Conservation (phyloP, 2,329 filamentous ascomycete genomes). For the Ophiostoma himal-ulmi region DNA sequence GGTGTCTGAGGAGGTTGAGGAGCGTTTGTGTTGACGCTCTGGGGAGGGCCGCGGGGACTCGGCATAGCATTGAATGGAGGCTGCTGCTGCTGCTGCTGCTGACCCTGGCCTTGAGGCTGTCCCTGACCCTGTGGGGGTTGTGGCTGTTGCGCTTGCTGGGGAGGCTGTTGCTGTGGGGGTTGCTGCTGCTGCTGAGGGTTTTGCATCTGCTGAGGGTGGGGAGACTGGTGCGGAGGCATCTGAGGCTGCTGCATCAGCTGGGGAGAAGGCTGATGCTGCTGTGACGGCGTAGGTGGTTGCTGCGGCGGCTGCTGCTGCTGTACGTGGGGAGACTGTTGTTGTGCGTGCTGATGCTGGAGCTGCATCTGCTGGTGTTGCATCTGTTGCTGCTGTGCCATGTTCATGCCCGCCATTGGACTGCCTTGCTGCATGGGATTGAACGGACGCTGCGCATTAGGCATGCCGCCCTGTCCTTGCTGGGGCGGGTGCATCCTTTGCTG, state of each 20-base stretch:
- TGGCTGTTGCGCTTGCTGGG: slow-evolving; percentile 29
- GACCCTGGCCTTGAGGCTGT: slow-evolving; percentile 30
- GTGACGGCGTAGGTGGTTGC: slow-evolving; percentile 19
- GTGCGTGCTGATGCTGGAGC: slow-evolving; percentile 32
- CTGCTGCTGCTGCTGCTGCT: slow-evolving; percentile 34
- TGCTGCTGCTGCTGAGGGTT: slow-evolving; percentile 28
- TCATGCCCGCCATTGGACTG: slow-evolving; percentile 34
- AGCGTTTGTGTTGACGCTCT: slow-evolving; percentile 17
- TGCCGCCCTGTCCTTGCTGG: slow-evolving; percentile 34
- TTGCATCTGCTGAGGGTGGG: slow-evolving; percentile 37
- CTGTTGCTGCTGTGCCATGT: slow-evolving; percentile 36
- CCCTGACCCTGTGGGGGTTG: slow-evolving; percentile 29
- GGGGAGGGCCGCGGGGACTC: slow-evolving; percentile 28
- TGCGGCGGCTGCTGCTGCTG: slow-evolving; percentile 34
- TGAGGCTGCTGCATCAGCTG: slow-evolving; percentile 33
- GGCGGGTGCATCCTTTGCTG: slow-evolving; percentile 30
- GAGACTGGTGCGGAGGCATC: slow-evolving; percentile 27
- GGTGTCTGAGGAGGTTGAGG: slow-evolving; percentile 7
- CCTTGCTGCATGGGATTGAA: slow-evolving; percentile 36
- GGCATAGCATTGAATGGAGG: slow-evolving; percentile 33
- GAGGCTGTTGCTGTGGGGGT: slow-evolving; percentile 28
- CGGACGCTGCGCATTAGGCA: slow-evolving; percentile 37
- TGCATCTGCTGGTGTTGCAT: slow-evolving; percentile 30
- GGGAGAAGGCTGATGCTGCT: slow-evolving; percentile 33
- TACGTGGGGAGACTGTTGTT: slow-evolving; percentile 35